A percentile compares a stretch with the other conserved stretches of the same genome.
Conservation (phyloP, 495 filamentous ascomycete genomes). For the Penicillium turbatum region DNA sequence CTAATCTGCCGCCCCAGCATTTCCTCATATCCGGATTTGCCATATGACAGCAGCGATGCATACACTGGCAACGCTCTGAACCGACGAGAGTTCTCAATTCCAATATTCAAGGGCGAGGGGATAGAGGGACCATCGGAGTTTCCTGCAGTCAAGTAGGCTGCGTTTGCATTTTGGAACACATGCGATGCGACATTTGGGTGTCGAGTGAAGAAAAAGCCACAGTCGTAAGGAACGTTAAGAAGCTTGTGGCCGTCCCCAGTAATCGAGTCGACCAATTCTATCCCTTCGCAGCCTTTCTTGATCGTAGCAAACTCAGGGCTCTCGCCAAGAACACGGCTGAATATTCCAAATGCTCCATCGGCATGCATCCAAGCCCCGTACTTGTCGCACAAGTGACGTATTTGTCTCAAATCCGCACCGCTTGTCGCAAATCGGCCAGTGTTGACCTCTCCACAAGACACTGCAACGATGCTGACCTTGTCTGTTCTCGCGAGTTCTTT, state of each 20-base stretch:
- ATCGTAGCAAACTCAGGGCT: constrained; percentile 57
- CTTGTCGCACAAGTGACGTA: constrained; percentile 66
- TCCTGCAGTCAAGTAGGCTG: constrained; percentile 66
- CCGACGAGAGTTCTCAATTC: constrained; percentile 85
- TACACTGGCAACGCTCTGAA: constrained; percentile 90
- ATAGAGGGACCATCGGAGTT: constrained; percentile 42
- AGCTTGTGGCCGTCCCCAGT: constrained; percentile 85
- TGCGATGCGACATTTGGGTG: constrained; percentile 50
- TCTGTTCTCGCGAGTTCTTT: constrained; percentile 46
- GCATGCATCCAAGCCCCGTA: constrained; percentile 86
- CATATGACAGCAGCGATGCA: constrained; percentile 71
- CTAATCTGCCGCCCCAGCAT: constrained; percentile 70
- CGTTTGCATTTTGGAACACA: constrained; percentile 81
- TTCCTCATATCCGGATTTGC: constrained; percentile 59
- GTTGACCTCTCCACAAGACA: constrained; percentile 88
- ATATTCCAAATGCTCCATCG: constrained; percentile 87
- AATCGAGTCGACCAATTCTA: constrained; percentile 87
- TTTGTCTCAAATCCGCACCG: constrained; percentile 54
- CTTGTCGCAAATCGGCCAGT: constrained; percentile 76
- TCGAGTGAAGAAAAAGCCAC: constrained; percentile 79
- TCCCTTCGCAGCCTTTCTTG: constrained; percentile 51
- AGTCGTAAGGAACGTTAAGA: constrained; percentile 95
- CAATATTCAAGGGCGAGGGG: constrained; percentile 80
- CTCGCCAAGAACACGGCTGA: constrained; percentile 61
- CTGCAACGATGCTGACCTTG: constrained; percentile 65